Conservation (phyloP, 1,284 basidiomycete genomes). For the Erythrobasidium hasegawianum region DNA sequence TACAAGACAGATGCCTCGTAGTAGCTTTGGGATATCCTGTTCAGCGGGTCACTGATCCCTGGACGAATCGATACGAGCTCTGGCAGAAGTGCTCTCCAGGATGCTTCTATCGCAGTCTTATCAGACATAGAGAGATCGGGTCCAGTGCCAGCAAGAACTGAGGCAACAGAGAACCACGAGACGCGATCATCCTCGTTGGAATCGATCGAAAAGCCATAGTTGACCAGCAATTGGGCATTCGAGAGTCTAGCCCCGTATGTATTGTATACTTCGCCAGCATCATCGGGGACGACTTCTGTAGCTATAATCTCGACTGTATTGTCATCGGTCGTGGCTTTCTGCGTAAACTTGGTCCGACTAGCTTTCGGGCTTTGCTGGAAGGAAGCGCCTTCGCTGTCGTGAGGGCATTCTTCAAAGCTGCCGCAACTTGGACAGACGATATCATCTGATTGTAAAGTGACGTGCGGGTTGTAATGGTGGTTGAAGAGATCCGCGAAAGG, state of each 20-base stretch:
- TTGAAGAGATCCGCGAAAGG: constrained; percentile 88
- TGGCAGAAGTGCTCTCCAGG: not conserved
- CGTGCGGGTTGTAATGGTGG: constrained; percentile 67
- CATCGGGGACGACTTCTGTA: constrained; percentile 43
- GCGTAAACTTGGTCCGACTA: not conserved
- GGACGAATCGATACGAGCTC: constrained; percentile 1
- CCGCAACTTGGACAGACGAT: constrained; percentile 79
- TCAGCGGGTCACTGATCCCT: not conserved
- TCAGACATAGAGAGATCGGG: not conserved
- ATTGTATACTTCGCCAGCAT: constrained; percentile 70
- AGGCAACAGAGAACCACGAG: not conserved
- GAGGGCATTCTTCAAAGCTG: constrained; percentile 64
- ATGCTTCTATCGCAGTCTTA: not conserved
- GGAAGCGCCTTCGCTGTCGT: constrained; percentile 56
- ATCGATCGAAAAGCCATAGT: constrained; percentile 64
- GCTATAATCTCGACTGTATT: constrained; percentile 50
- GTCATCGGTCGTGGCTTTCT: constrained; percentile 5
- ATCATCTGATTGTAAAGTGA: constrained; percentile 75
- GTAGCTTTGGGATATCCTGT: not conserved
- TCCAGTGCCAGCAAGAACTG: not conserved
- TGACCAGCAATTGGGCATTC: constrained; percentile 65
- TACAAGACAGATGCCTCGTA: not conserved
- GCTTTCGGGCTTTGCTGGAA: constrained; percentile 5
- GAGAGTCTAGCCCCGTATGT: constrained; percentile 62
- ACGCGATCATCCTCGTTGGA: constrained; percentile 37